A percentile compares a stretch with the other conserved stretches of the same genome.
Conservation (phyloP, 2,329 filamentous ascomycete species). For the Penicillium sp. region DNA sequence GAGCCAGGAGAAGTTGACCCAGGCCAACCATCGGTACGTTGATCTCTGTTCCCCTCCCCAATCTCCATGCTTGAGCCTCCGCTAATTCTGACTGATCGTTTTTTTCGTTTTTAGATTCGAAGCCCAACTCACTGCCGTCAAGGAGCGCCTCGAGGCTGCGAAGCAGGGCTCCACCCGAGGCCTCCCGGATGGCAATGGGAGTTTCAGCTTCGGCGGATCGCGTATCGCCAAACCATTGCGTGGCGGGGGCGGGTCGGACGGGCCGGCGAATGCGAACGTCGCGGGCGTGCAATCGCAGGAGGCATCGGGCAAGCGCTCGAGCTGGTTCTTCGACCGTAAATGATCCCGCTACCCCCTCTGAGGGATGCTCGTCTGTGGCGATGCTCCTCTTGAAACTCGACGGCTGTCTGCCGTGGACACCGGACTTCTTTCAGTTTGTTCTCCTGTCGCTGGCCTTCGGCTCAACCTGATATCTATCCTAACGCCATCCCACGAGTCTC, state of each 20-base stretch:
- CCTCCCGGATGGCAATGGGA: slow-evolving; percentile 69
- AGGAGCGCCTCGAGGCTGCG: slow-evolving; percentile 94
- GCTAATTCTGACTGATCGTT: slow-evolving; percentile 22
- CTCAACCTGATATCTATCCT: slow-evolving; percentile 24
- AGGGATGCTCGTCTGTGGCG: slow-evolving; percentile 25
- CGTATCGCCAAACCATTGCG: slow-evolving; percentile 70
- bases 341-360: slow-evolving; percentile 34
- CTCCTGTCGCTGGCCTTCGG: slow-evolving; percentile 30
- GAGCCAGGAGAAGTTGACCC: slow-evolving; percentile 96
- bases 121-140: slow-evolving; percentile 93
- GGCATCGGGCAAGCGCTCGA: slow-evolving; percentile 66
- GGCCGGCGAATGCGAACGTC: slow-evolving; percentile 41
- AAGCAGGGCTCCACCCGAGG: slow-evolving; percentile 90
- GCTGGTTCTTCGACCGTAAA: slow-evolving; percentile 58
- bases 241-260: slow-evolving; percentile 52
- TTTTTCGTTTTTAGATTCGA: slow-evolving; percentile 91
- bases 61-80: not conserved
- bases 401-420: slow-evolving; percentile 24
- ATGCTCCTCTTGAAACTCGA: slow-evolving; percentile 26
- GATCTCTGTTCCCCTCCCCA: not conserved
- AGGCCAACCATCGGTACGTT: slow-evolving; percentile 92
- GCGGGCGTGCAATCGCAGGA: slow-evolving; percentile 70
- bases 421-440: slow-evolving; percentile 29
- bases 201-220: slow-evolving; percentile 72
- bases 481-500: slow-evolving; percentile 33